Percentiles rank a stretch among this genome's conserved stretches.
phyloP scores from a whole-genome alignment of 2,329 filamentous ascomycete species.

The Knoxdaviesia capensis region DNA sequence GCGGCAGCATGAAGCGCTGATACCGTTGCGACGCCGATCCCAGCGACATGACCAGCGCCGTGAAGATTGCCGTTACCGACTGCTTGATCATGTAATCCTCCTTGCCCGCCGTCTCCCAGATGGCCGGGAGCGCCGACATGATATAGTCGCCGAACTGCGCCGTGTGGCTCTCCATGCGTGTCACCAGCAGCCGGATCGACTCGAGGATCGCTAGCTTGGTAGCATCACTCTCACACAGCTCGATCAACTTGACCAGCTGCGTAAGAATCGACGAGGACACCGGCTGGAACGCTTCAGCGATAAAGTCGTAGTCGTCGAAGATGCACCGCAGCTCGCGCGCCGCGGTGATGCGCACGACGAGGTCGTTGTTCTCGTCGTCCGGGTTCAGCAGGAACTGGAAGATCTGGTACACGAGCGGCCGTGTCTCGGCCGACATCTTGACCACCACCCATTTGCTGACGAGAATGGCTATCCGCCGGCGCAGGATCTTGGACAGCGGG shows the following conservation, averaged over 20 bases:
- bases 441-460: constrained; percentile 79
- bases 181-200: constrained; percentile 64
- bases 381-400: constrained; percentile 71
- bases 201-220: constrained; percentile 81
- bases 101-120: constrained; percentile 65
- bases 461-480: constrained; percentile 72
- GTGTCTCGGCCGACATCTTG: constrained; percentile 46
- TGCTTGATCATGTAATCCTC: constrained; percentile 90
- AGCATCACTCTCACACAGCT: constrained; percentile 63
- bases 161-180: constrained; percentile 58
- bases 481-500: constrained; percentile 55
- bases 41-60: constrained; percentile 72
- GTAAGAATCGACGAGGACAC: constrained; percentile 56
- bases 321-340: constrained; percentile 66
- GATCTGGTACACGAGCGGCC: constrained; percentile 65
- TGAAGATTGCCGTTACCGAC: constrained; percentile 68
- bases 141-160: constrained; percentile 56
- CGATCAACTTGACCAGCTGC: constrained; percentile 56
- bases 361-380: constrained; percentile 62
- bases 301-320: constrained; percentile 71
- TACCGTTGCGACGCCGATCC: constrained; percentile 59
- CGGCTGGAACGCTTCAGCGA: constrained; percentile 51
- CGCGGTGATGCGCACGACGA: constrained; percentile 80
- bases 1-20: constrained; percentile 59
- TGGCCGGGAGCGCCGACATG: constrained; percentile 54